Evolutionary conservation across 2,329 filamentous ascomycete genomes (phyloP).

Genomic region (Coniochaeta sp.): DNA sequence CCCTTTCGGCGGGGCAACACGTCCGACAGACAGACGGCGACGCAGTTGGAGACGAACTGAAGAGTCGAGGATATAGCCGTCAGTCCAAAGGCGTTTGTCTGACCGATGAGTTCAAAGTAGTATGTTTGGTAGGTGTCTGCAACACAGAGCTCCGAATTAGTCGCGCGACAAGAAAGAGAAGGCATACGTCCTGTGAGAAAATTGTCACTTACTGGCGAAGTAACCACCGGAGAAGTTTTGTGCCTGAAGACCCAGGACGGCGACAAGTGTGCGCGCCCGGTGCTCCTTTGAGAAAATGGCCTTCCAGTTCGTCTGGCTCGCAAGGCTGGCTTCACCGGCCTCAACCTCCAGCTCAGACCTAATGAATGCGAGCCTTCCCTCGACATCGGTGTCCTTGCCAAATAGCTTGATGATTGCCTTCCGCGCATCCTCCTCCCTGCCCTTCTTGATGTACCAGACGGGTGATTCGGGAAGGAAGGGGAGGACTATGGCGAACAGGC

Average conservation of each 20-base stretch:
- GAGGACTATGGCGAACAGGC: conserved; percentile 14
- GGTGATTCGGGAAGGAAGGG: conserved; percentile 20
- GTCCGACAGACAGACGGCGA: conserved; percentile 16
- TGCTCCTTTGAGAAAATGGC: conserved; percentile 21
- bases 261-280: conserved; percentile 15
- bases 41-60: conserved; percentile 18
- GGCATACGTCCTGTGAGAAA: background rate
- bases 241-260: conserved; percentile 16
- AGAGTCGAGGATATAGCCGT: conserved; percentile 20
- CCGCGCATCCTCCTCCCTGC: conserved; percentile 16
- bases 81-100: conserved; percentile 18
- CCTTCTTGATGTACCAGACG: conserved; percentile 21
- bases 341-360: conserved; percentile 17
- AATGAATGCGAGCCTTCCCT: conserved; percentile 16
- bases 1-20: conserved; percentile 17
- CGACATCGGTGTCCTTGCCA: conserved; percentile 12
- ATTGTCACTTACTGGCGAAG: conserved; percentile 16
- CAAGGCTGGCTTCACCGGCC: conserved; percentile 14
- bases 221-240: conserved; percentile 22
- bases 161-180: background rate
- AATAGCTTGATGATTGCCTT: conserved; percentile 18
- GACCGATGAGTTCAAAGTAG: conserved; percentile 21
- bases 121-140: conserved; percentile 21
- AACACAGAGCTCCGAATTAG: background rate
- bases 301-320: conserved; percentile 19